Evolutionary conservation across 1,284 basidiomycete species (phyloP).

Genomic region (Leucoagaricus sp.): DNA sequence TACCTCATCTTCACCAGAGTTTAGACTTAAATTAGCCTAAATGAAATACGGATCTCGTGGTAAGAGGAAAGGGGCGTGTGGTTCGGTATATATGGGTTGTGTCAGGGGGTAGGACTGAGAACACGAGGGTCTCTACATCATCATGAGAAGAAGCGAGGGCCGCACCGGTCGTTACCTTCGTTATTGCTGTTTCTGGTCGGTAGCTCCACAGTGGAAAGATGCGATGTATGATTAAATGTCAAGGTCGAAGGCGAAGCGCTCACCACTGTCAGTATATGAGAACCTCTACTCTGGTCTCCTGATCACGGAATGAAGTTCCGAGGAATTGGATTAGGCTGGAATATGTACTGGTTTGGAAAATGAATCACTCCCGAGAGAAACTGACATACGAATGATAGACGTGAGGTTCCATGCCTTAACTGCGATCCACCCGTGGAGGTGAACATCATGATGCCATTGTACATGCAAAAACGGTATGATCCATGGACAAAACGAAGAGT

Average conservation of each 20-base stretch:
- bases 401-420: background rate
- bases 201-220: background rate
- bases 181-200: background rate
- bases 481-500: slow-evolving; percentile 35
- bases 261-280: slow-evolving; percentile 1
- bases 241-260: background rate
- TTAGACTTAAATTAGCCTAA: no score
- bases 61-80: no score
- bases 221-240: background rate
- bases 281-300: background rate
- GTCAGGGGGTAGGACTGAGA: no score
- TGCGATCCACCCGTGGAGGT: background rate
- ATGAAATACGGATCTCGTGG: no score
- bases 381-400: slow-evolving; percentile 3
- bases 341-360: slow-evolving; percentile 7
- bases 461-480: slow-evolving; percentile 11
- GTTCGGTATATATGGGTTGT: no score
- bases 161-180: no score
- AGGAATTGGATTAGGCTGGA: background rate
- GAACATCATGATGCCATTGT: slow-evolving; percentile 11
- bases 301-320: background rate
- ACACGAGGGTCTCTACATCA: no score
- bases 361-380: background rate
- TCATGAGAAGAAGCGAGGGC: background rate
- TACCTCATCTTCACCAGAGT: no score